Evolutionary conservation across 176 grass and related monocot species (phyloP), one percentile per base, ranked within the genome.

Genomic region (Urochloa ruziziensis): DNA sequence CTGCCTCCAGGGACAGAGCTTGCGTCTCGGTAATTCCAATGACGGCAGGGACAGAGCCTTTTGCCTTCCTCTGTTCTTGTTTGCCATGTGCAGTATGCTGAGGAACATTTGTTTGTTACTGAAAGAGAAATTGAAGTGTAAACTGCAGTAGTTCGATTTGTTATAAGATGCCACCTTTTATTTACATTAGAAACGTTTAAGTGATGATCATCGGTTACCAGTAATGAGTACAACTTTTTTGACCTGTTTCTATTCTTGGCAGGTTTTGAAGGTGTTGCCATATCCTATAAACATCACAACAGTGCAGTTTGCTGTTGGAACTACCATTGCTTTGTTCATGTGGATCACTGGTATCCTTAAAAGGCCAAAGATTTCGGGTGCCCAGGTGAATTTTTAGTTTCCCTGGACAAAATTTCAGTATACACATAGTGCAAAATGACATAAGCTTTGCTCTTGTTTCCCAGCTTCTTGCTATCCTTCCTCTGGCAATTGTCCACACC

Each of bases 201-300:
- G 36, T 32, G 25, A 14, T 24, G 23, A 15, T 13, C 58, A 36
- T 32, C 12, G 23, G 23, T 48, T 62, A 2, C 10, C 5, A 37
- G 49, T 53, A 65, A 36, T 27, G 46, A 27, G 54, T 74, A 32
- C 24, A 30, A 79, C 59, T 60, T 30, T 46, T 53, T 19, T 56
- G 47, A 17, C 8, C 62, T 77, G 10, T 74, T 67, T 12, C 18
- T 77, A 1, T 78, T 33, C 25, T 48, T 30, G 34, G 53, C 91
- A 97, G 94, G 89, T 97, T 83, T 56, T 97, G 29, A 90, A 97
- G 66, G 89, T 91, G 40, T 94, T 91, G 36, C 89, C 91, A 4
- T 97, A 88, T 67, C 91, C 91, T 17, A 88, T 97, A 81, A 97
- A 92, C 82, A 90, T 97, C 75, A 97, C 94, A 70, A 85, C 74